These are phyloP conservation scores for Skeletonema tropicum DNA, from an alignment of 108 stramenopile genomes.

Conservation along the genomic window DNA sequence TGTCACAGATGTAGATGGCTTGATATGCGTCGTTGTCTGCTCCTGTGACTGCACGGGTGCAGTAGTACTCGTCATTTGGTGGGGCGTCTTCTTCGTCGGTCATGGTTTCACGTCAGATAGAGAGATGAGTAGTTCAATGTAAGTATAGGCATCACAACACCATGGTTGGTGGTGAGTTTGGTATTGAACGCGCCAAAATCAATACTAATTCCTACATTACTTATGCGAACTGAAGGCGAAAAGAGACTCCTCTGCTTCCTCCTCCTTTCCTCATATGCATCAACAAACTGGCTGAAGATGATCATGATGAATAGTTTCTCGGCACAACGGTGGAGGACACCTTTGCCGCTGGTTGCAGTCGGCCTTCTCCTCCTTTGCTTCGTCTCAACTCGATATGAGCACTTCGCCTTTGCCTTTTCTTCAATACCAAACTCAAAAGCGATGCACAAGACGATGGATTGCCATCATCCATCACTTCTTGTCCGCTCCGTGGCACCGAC, in stretches of 20 bases:
- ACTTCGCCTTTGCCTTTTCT: neutral
- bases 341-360: neutral
- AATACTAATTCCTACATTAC: too few species aligned
- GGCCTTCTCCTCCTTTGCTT: neutral
- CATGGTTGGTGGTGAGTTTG: neutral
- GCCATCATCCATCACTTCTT: too few species aligned
- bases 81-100: neutral
- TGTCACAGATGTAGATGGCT: slow-evolving; percentile 65
- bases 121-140: too few species aligned
- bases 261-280: too few species aligned
- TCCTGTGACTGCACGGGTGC: slow-evolving; percentile 71
- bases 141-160: too few species aligned
- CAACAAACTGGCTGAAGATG: too few species aligned
- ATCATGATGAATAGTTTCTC: neutral
- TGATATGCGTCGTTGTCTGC: slow-evolving; percentile 49
- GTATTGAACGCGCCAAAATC: too few species aligned
- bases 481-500: too few species aligned
- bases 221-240: too few species aligned
- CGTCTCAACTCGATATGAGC: neutral
- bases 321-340: neutral
- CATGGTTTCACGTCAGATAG: neutral
- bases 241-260: too few species aligned
- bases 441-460: neutral
- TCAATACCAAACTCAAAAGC: neutral
- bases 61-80: neutral